These are phyloP conservation scores for Nigrospora osmanthi DNA, from an alignment of 2,329 filamentous ascomycete genomes.

Conservation along the genomic window DNA sequence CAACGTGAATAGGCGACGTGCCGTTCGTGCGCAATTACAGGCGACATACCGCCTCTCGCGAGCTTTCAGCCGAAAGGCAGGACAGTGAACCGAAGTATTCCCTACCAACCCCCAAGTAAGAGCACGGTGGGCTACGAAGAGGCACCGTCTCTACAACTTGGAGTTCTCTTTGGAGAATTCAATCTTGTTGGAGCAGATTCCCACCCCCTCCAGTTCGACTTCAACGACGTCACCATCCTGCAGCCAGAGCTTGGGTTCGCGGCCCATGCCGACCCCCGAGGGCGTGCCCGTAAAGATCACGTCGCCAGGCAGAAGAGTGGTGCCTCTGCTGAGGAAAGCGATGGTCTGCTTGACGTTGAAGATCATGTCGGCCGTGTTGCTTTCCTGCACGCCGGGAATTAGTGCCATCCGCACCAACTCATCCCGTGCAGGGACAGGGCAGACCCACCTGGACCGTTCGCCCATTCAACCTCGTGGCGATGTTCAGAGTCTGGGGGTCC, in stretches of 20 bases:
- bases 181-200: conserved; percentile 47
- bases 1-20: no score
- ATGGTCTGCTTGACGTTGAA: conserved; percentile 54
- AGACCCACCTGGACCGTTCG: conserved; percentile 39
- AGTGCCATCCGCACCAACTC: background rate
- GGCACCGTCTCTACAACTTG: conserved; percentile 19
- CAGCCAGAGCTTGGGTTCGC: conserved; percentile 58
- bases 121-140: background rate
- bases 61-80: no score
- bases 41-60: no score
- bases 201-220: conserved; percentile 59
- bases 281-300: conserved; percentile 63
- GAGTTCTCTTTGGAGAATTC: conserved; percentile 29
- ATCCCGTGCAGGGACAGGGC: no score
- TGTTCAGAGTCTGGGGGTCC: conserved; percentile 49
- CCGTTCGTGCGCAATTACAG: no score
- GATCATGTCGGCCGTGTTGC: conserved; percentile 53
- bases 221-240: conserved; percentile 65
- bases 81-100: no score
- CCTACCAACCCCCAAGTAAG: no score
- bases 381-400: conserved; percentile 27
- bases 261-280: conserved; percentile 63
- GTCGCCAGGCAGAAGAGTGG: conserved; percentile 56
- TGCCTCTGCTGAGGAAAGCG: conserved; percentile 51
- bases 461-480: conserved; percentile 54